phyloP scores from a whole-genome alignment of 768 basidiomycete genomes.

The Agaricus subrufescens region DNA sequence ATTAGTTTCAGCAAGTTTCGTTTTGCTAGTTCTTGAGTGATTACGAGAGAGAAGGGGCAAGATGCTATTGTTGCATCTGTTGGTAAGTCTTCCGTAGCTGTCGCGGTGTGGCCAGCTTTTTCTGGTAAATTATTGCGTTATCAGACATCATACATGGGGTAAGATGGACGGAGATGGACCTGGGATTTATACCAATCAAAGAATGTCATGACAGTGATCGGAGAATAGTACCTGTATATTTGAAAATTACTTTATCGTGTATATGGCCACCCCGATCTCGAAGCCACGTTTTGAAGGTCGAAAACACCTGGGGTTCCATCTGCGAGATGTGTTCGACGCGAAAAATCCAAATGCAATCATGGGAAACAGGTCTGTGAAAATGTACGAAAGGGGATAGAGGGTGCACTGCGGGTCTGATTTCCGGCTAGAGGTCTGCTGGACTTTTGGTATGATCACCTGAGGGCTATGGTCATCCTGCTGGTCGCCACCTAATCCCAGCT shows the following conservation, averaged over 20 bases:
- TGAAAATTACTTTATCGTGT: not conserved
- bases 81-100: slow-evolving; percentile 44
- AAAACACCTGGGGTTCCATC: not conserved
- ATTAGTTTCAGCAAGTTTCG: slow-evolving; percentile 31
- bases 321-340: not conserved
- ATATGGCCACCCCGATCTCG: not conserved
- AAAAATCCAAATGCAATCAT: too few relatives aligned
- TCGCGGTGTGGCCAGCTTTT: slow-evolving; percentile 44
- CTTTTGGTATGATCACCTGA: too few relatives aligned
- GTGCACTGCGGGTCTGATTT: too few relatives aligned
- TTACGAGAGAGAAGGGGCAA: slow-evolving; percentile 61
- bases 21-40: slow-evolving; percentile 50
- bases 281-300: slow-evolving; percentile 1
- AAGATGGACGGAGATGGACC: slow-evolving; percentile 6
- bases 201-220: too few relatives aligned
- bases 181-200: not conserved
- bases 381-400: not conserved
- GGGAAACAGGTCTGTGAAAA: not conserved
- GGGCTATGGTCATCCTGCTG: too few relatives aligned
- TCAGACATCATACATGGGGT: not conserved
- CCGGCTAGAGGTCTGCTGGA: too few relatives aligned
- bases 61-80: slow-evolving; percentile 54
- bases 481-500: too few relatives aligned
- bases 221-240: slow-evolving; percentile 2
- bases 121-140: slow-evolving; percentile 11